A percentile compares a stretch with the other conserved stretches of the same genome.
phyloP scores from a whole-genome alignment of 2,329 filamentous ascomycete genomes.

The Ophiocordyceps sinensis region DNA sequence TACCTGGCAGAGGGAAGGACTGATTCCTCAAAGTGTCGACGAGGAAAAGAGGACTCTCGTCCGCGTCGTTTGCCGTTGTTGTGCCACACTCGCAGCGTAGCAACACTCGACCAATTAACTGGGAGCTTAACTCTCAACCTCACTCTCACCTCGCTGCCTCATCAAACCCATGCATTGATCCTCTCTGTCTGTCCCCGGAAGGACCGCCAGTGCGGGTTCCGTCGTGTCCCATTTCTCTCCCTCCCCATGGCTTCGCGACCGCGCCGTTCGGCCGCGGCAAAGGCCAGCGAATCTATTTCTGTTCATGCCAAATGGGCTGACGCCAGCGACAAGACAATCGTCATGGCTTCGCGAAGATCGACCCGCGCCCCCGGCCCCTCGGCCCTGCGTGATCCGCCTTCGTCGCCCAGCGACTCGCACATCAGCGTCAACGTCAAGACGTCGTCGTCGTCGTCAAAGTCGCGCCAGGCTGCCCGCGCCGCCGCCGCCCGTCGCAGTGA shows the following conservation, averaged over 20 bases:
- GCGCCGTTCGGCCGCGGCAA: slow-evolving; percentile 27
- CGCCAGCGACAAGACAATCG: slow-evolving; percentile 20
- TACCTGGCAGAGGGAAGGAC: too few species aligned
- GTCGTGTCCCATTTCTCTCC: neutral
- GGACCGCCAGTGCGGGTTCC: slow-evolving; percentile 1
- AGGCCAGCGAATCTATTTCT: slow-evolving; percentile 27
- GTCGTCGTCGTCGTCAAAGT: slow-evolving; percentile 27
- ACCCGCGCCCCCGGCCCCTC: slow-evolving; percentile 29
- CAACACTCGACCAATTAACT: too few species aligned
- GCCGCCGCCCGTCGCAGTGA: slow-evolving; percentile 21
- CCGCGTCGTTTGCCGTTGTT: too few species aligned
- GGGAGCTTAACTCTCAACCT: neutral
- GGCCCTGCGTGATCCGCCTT: slow-evolving; percentile 28
- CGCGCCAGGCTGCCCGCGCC: slow-evolving; percentile 33
- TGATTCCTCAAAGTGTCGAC: too few species aligned
- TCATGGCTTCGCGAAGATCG: slow-evolving; percentile 38
- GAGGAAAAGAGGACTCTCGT: too few species aligned
- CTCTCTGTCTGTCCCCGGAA: too few species aligned
- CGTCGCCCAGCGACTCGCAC: slow-evolving; percentile 33
- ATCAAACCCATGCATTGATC: too few species aligned
- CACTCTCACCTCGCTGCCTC: neutral
- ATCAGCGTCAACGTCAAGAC: slow-evolving; percentile 32
- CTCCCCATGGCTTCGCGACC: slow-evolving; percentile 32
- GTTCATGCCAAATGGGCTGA: slow-evolving; percentile 26
- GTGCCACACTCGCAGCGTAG: too few species aligned